Conservation (phyloP, 2,329 filamentous ascomycete genomes). For the Fusarium pseudograminearum region DNA sequence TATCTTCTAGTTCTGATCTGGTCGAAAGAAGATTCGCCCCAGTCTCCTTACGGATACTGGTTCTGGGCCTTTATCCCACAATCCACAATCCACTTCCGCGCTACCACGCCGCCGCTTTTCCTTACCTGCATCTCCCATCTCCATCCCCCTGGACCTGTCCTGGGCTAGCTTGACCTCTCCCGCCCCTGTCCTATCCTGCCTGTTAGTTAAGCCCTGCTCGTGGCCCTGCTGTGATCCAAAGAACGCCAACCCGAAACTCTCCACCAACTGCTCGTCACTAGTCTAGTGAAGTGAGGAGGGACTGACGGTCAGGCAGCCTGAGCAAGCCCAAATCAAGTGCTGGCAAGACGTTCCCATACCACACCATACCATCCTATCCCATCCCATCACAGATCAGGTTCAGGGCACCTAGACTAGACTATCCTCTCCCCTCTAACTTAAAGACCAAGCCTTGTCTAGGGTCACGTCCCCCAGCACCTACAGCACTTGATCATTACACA, state of each 20-base stretch:
- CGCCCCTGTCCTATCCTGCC: slow-evolving; percentile 20
- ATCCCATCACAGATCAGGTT: not conserved
- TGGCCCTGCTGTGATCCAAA: slow-evolving; percentile 48
- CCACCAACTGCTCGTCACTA: slow-evolving; percentile 43
- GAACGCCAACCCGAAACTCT: slow-evolving; percentile 46
- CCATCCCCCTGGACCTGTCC: slow-evolving; percentile 11
- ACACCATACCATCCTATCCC: not conserved
- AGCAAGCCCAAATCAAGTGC: slow-evolving; percentile 14
- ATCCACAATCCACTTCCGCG: slow-evolving; percentile 27
- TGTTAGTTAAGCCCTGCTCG: slow-evolving; percentile 38
- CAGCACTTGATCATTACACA: slow-evolving; percentile 15
- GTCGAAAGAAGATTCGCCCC: slow-evolving; percentile 14
- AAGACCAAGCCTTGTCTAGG: slow-evolving; percentile 30
- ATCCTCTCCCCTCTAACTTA: slow-evolving; percentile 5
- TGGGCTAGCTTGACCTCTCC: slow-evolving; percentile 4
- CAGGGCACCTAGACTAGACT: slow-evolving; percentile 18
- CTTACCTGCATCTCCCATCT: slow-evolving; percentile 45
- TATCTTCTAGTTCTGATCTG: slow-evolving; percentile 5
- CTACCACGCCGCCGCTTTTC: slow-evolving; percentile 43
- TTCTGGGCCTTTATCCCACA: slow-evolving; percentile 45
- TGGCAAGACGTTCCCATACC: not conserved
- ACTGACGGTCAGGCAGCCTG: slow-evolving; percentile 36
- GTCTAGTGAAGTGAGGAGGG: slow-evolving; percentile 19
- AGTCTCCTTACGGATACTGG: slow-evolving; percentile 30
- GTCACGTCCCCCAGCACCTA: slow-evolving; percentile 21